phyloP scores from a whole-genome alignment of 164 flowering plant genomes.

The Dillenia suffruticosa region DNA sequence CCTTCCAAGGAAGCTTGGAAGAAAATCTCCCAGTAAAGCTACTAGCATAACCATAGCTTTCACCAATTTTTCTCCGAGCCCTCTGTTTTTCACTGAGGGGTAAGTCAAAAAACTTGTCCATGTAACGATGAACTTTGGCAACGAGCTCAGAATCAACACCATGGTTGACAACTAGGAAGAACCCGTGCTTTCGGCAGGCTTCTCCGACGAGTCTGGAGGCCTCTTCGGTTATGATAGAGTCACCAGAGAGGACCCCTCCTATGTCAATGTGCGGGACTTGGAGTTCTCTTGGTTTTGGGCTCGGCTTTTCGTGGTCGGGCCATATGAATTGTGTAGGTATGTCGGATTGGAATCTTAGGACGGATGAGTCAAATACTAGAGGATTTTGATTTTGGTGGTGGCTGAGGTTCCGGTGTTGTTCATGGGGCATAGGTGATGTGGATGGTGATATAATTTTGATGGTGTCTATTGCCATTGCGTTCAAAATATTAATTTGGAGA shows the following conservation, averaged over 20 bases:
- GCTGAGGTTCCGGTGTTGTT: background rate
- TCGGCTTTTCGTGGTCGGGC: slow-evolving; percentile 73
- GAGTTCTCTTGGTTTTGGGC: slow-evolving; percentile 31
- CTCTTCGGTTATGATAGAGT: slow-evolving; percentile 28
- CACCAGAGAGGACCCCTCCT: slow-evolving; percentile 45
- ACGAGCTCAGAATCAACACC: slow-evolving; percentile 46
- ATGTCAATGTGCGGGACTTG: slow-evolving; percentile 61
- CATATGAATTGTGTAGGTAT: slow-evolving; percentile 72
- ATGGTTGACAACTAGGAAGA: slow-evolving; percentile 72
- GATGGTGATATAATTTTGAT: slow-evolving; percentile 5
- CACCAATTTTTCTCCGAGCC: slow-evolving; percentile 63
- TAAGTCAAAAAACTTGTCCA: slow-evolving; percentile 54
- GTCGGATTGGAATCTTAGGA: slow-evolving; percentile 30
- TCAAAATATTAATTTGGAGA: background rate
- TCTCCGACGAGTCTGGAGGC: slow-evolving; percentile 39
- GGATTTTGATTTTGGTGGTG: slow-evolving; percentile 6
- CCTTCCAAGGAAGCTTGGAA: slow-evolving; percentile 85
- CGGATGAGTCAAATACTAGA: slow-evolving; percentile 54
- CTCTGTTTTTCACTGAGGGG: slow-evolving; percentile 58
- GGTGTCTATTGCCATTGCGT: slow-evolving; percentile 35
- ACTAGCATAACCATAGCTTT: slow-evolving; percentile 80
- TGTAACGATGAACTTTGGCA: slow-evolving; percentile 43
- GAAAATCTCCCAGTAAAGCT: slow-evolving; percentile 83
- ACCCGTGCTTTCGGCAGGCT: slow-evolving; percentile 69
- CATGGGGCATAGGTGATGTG: slow-evolving; percentile 3